A percentile compares a stretch with the other conserved stretches of the same genome.
Evolutionary conservation across 1,139 yeast species (phyloP).

Genomic region (Taphrina communis): DNA sequence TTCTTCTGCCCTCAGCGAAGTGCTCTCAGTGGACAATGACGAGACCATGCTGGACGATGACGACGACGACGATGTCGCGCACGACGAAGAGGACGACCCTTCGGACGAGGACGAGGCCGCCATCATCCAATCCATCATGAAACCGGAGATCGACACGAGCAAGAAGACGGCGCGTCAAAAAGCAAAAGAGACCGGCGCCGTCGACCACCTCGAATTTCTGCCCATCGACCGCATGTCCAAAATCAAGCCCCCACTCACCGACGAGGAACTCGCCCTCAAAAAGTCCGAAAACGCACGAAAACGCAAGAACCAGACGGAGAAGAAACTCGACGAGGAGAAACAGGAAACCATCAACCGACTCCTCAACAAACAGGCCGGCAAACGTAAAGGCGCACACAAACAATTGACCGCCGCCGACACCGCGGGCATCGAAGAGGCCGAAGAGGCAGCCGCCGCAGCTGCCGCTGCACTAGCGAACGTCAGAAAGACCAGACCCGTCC

Average conservation of each 20-base stretch:
- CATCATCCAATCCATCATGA: conserved; percentile 45
- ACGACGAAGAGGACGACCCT: conserved; percentile 45
- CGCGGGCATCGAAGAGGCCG: conserved; percentile 28
- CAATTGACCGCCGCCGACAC: conserved; percentile 27
- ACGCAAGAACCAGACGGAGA: conserved; percentile 81
- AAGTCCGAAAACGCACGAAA: conserved; percentile 89
- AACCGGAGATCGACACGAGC: conserved; percentile 43
- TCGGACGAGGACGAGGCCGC: conserved; percentile 49
- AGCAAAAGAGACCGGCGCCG: conserved; percentile 31
- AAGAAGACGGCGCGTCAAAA: conserved; percentile 33
- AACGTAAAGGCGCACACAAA: conserved; percentile 28
- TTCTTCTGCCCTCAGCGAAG: conserved; percentile 15
- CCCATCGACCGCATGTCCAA: conserved; percentile 52
- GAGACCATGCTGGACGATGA: conserved; percentile 46
- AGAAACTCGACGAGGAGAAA: conserved; percentile 88
- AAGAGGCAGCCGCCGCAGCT: neutral
- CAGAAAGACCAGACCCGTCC: conserved; percentile 35
- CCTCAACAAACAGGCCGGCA: conserved; percentile 44
- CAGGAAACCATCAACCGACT: conserved; percentile 43
- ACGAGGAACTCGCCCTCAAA: conserved; percentile 79
- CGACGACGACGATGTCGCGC: conserved; percentile 44
- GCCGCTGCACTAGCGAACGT: conserved; percentile 7
- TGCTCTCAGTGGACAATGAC: conserved; percentile 10
- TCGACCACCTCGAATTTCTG: conserved; percentile 50
- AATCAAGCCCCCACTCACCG: conserved; percentile 66